phyloP scores from a whole-genome alignment of 495 filamentous ascomycete genomes.

The Trichoderma asperelloides region DNA sequence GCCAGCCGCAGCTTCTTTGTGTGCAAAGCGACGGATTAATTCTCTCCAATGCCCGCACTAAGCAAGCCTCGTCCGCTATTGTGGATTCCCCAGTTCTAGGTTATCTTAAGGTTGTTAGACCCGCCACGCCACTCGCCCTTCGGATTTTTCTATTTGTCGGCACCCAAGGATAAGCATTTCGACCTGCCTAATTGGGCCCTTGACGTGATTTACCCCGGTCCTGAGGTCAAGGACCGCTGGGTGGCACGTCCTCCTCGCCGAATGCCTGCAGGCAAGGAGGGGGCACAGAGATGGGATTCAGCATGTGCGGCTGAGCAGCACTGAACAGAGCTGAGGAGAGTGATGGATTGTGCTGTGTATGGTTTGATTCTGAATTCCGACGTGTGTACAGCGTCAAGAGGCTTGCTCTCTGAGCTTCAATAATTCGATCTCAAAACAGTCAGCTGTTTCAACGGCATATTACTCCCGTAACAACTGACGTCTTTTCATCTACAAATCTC shows the following conservation, averaged over 20 bases:
- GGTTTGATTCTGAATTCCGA: too few species aligned
- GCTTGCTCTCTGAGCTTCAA: background rate
- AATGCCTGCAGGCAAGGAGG: background rate
- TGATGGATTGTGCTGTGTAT: too few species aligned
- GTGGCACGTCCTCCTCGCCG: background rate
- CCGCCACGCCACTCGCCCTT: background rate
- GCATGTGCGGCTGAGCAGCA: background rate
- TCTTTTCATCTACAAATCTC: background rate
- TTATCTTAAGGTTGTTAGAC: constrained; percentile 7
- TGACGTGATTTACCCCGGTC: constrained; percentile 6
- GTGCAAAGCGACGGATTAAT: too few species aligned
- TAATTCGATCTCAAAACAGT: background rate
- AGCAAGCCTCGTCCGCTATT: background rate
- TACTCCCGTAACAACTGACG: background rate
- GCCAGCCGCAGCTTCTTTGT: too few species aligned
- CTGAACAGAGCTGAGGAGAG: background rate
- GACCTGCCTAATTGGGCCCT: background rate
- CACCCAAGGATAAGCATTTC: background rate
- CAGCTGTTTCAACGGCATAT: background rate
- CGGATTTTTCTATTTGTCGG: background rate
- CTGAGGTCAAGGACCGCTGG: background rate
- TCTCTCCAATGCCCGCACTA: background rate
- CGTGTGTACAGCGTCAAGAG: background rate
- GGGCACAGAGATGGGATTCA: background rate
- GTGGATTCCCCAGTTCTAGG: background rate